Conservation (phyloP, 1,139 yeast species). For the Taiozyma sp. region DNA sequence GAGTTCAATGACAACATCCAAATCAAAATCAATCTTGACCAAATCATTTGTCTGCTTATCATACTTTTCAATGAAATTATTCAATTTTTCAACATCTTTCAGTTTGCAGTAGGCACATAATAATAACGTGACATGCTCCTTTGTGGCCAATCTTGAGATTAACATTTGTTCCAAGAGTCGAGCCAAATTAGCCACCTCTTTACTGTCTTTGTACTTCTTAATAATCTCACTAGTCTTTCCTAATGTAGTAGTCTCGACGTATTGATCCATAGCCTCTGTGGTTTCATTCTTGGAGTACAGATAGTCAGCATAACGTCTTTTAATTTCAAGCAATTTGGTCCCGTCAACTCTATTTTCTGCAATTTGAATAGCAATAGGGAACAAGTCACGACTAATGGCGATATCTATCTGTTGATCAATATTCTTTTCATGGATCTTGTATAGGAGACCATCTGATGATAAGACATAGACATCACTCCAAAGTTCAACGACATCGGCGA, state of each 20-base stretch:
- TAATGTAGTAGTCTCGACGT: conserved; percentile 45
- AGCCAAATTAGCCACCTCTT: conserved; percentile 62
- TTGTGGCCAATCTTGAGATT: conserved; percentile 46
- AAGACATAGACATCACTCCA: conserved; percentile 56
- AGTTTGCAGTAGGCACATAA: conserved; percentile 81
- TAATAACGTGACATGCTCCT: conserved; percentile 78
- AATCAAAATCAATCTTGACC: conserved; percentile 47
- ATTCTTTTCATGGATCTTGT: conserved; percentile 62
- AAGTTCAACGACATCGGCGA: conserved; percentile 48
- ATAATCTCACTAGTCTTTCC: conserved; percentile 74
- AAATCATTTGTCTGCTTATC: conserved; percentile 33
- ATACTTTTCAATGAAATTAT: conserved; percentile 47
- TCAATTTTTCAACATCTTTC: conserved; percentile 54
- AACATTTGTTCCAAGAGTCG: conserved; percentile 60
- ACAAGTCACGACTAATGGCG: conserved; percentile 65
- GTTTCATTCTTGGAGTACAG: conserved; percentile 61
- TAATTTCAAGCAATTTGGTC: conserved; percentile 43
- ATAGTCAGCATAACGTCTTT: conserved; percentile 64
- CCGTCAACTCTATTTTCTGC: conserved; percentile 41
- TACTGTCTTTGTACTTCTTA: conserved; percentile 79
- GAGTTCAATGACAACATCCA: conserved; percentile 62
- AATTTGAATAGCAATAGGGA: conserved; percentile 64
- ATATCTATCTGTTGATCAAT: conserved; percentile 64
- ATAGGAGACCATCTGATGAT: conserved; percentile 71
- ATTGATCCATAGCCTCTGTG: conserved; percentile 67